Percentiles rank a stretch among this genome's conserved stretches.
phyloP scores from a whole-genome alignment of 352 stramenopile species.

The Phytophthora lateralis region DNA sequence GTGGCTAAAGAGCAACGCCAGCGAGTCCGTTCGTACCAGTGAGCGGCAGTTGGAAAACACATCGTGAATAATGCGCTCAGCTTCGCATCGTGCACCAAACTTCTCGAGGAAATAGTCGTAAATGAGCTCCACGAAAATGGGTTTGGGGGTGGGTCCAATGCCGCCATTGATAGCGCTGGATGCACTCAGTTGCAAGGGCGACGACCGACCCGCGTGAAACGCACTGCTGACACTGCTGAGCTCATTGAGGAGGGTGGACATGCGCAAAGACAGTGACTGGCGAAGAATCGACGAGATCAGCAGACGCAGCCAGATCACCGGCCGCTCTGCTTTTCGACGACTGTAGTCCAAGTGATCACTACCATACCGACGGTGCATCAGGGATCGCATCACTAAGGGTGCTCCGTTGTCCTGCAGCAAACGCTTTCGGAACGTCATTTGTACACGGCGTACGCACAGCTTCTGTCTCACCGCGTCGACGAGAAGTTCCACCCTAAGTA shows the following conservation, averaged over 20 bases:
- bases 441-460: constrained; percentile 68
- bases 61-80: constrained; percentile 84
- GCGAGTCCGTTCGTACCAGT: constrained; percentile 39
- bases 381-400: constrained; percentile 70
- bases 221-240: constrained; percentile 55
- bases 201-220: constrained; percentile 22
- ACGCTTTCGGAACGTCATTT: constrained; percentile 72
- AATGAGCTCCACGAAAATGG: constrained; percentile 72
- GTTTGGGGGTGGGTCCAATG: constrained; percentile 56
- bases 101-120: constrained; percentile 79
- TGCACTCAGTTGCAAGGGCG: constrained; percentile 25
- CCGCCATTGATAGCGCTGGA: constrained; percentile 55
- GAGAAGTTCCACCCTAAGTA: constrained; percentile 53
- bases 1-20: constrained; percentile 67
- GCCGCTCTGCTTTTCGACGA: constrained; percentile 42
- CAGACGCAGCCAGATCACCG: constrained; percentile 61
- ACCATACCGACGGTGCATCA: constrained; percentile 74
- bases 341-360: constrained; percentile 34
- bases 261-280: constrained; percentile 37
- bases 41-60: constrained; percentile 81
- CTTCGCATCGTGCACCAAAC: constrained; percentile 73
- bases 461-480: constrained; percentile 80
- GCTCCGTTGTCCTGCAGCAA: constrained; percentile 66
- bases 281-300: constrained; percentile 69
- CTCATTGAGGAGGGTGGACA: constrained; percentile 43